A percentile compares a stretch with the other conserved stretches of the same genome.
Conservation (phyloP, 495 filamentous ascomycete species). For the Talaromyces ruber region DNA sequence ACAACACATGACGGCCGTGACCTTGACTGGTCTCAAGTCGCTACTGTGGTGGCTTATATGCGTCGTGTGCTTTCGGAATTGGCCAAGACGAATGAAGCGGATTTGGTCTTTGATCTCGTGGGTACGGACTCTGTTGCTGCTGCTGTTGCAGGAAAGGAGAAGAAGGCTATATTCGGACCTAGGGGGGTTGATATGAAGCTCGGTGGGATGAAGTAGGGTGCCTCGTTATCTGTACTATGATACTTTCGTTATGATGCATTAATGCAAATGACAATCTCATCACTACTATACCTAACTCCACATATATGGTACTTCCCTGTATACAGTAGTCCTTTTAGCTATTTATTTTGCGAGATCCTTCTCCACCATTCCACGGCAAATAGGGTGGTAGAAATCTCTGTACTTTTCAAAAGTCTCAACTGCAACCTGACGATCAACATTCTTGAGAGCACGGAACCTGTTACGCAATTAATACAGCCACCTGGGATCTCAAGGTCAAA, state of each 20-base stretch:
- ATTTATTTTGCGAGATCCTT: conserved; percentile 54
- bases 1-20: conserved; percentile 36
- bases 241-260: background rate
- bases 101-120: conserved; percentile 29
- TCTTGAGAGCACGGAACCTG: conserved; percentile 60
- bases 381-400: conserved; percentile 90
- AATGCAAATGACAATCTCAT: background rate
- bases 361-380: conserved; percentile 72
- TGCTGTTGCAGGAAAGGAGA: conserved; percentile 4
- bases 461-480: background rate
- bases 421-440: conserved; percentile 64
- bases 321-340: background rate
- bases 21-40: conserved; percentile 62
- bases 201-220: conserved; percentile 16
- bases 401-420: conserved; percentile 78
- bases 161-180: conserved; percentile 25
- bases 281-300: background rate
- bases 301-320: background rate
- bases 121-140: conserved; percentile 5
- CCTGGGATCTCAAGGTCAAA: background rate
- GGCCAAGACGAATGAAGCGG: conserved; percentile 53
- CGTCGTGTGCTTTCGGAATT: conserved; percentile 55
- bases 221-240: conserved; percentile 16
- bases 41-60: conserved; percentile 72
- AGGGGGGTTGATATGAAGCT: conserved; percentile 26